These are phyloP conservation scores for Cladosporium oxysporum DNA, from an alignment of 2,329 filamentous ascomycete genomes.

Conservation along the genomic window DNA sequence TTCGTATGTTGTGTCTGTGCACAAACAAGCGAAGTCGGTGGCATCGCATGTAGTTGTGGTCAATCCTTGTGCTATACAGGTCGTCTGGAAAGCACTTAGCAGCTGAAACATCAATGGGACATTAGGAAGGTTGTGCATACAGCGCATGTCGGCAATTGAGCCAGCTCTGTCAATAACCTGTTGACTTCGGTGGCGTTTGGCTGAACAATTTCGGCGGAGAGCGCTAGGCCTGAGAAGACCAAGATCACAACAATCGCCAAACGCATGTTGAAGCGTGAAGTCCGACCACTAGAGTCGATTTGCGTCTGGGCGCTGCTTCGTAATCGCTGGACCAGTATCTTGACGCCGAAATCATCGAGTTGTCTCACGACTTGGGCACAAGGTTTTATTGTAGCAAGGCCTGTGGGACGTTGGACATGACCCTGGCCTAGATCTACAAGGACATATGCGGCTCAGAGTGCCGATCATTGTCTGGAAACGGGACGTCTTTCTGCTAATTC, in stretches of 20 bases:
- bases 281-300: background rate
- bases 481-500: background rate
- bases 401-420: background rate
- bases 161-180: background rate
- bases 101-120: background rate
- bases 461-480: background rate
- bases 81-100: background rate
- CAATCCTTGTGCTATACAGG: background rate
- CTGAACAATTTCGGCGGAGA: background rate
- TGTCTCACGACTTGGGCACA: background rate
- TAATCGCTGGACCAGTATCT: background rate
- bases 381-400: background rate
- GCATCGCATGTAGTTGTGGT: background rate
- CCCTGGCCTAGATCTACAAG: background rate
- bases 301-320: background rate
- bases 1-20: background rate
- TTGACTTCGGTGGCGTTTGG: background rate
- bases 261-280: background rate
- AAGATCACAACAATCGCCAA: background rate
- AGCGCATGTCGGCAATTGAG: background rate
- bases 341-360: background rate
- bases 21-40: slow-evolving; percentile 7
- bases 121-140: background rate
- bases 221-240: background rate
- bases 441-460: background rate